Base-by-base conservation (phyloP, 805 yeast genomes). In the Komagataella ulmi region DNA sequence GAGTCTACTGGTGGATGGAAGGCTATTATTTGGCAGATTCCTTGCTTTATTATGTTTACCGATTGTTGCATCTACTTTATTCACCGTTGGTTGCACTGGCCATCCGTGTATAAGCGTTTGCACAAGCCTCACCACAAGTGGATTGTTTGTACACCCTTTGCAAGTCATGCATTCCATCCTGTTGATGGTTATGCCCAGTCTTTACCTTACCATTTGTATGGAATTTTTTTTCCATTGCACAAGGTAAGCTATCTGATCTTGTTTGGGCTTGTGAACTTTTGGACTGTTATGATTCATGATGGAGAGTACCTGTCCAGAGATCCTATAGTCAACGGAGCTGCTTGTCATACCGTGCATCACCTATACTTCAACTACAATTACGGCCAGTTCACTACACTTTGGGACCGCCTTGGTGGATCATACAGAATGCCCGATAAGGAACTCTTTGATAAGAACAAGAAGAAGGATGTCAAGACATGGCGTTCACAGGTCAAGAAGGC, bases 111-210 rank as follows among this genome's bases (percentile, higher is more conserved):
- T 79, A 90, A 85, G 72, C 66, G 61, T 23, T 72, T 93, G 55
- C 99, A 93, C 73, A 93, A 93, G 72, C 97, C 97, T 10, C 99
- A 93, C 69, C 99, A 93, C 77, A 93, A 93, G 71, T 93, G 99
- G 99, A 81, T 93, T 59, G 97, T 93, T 45, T 91, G 98, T 55
- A 91, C 99, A 7, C 99, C 99, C 47, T 93, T 85, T 70, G 99
- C 99, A 0, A 88, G 96, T 7, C 97, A 90, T 64, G 97, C 98
- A 23, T 93, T 93, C 88, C 96, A 93, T 68, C 98, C 99, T 12
- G 85, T 93, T 51, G 99, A 93, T 61, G 99, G 99, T 45, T 93
- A 86, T 72, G 72, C 80, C 54, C 99, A 93, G 73, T 85, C 95
- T 44, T 65, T 93, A 57, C 97, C 99, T 12, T 93, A 93, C 72